Conservation (phyloP, 1,284 basidiomycete species). For the Ustilago loliicola region DNA sequence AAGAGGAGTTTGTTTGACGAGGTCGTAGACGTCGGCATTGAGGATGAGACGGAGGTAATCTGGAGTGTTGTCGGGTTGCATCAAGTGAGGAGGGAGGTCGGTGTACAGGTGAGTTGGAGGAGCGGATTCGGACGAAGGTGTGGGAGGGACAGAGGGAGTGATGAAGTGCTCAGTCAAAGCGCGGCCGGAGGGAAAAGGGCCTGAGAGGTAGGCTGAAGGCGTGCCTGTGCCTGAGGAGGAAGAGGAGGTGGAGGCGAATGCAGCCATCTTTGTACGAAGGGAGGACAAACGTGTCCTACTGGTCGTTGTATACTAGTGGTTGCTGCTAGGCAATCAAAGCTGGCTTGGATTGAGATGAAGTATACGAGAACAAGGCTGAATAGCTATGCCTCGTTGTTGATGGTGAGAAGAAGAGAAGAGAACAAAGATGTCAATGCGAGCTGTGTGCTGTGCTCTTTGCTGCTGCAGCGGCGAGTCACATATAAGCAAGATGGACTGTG, state of each 20-base stretch:
- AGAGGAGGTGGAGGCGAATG: constrained; percentile 13
- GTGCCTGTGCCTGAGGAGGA: neutral
- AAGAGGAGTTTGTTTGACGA: constrained; percentile 91
- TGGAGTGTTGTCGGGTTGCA: constrained; percentile 80
- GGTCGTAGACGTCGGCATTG: constrained; percentile 92
- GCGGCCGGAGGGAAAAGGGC: constrained; percentile 46
- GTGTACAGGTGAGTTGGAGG: constrained; percentile 73
- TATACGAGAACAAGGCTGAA: neutral
- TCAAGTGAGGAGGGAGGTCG: constrained; percentile 77
- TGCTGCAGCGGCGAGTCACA: no score
- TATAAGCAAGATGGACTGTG: no score
- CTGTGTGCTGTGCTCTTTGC: neutral
- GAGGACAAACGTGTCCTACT: neutral
- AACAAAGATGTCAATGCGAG: no score
- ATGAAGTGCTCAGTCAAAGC: constrained; percentile 44
- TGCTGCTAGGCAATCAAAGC: no score
- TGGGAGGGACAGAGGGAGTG: constrained; percentile 33
- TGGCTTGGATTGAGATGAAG: no score
- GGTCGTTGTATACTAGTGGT: neutral
- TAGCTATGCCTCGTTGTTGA: neutral
- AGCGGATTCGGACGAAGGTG: constrained; percentile 22
- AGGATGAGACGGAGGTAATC: constrained; percentile 95
- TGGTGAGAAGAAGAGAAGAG: neutral
- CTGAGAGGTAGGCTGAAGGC: constrained; percentile 43
- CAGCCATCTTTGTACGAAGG: constrained; percentile 8